Evolutionary conservation across 306 rosid genomes (phyloP).

Genomic region (Crotalaria pallida): DNA sequence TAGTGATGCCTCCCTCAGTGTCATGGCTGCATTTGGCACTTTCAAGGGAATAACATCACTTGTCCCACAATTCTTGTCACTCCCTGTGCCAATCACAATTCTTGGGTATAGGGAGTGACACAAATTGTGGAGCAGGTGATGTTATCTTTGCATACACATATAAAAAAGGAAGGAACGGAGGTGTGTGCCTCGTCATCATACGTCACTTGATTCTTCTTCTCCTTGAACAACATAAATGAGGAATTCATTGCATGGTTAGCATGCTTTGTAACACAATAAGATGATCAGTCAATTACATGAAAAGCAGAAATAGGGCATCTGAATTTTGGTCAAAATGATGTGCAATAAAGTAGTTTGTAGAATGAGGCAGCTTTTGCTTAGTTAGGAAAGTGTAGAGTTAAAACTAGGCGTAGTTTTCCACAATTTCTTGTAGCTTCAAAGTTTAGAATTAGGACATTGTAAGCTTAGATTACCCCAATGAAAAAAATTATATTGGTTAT

Average conservation of each 20-base stretch:
- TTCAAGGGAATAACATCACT: too few species aligned
- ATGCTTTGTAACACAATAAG: slow-evolving; percentile 31
- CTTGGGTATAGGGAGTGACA: too few species aligned
- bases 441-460: slow-evolving; percentile 31
- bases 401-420: slow-evolving; percentile 40
- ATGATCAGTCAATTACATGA: slow-evolving; percentile 36
- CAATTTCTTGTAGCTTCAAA: slow-evolving; percentile 42
- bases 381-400: slow-evolving; percentile 41
- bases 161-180: slow-evolving; percentile 15
- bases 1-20: slow-evolving; percentile 28
- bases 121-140: too few species aligned
- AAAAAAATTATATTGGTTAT: background rate
- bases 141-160: slow-evolving; percentile 8
- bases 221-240: slow-evolving; percentile 24
- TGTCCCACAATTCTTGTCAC: too few species aligned
- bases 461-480: background rate
- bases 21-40: slow-evolving; percentile 37
- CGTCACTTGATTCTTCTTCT: slow-evolving; percentile 32
- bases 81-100: too few species aligned
- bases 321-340: slow-evolving; percentile 32
- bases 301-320: slow-evolving; percentile 28
- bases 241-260: slow-evolving; percentile 46
- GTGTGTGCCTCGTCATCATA: slow-evolving; percentile 16
- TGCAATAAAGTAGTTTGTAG: slow-evolving; percentile 45
- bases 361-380: slow-evolving; percentile 32